Percentiles rank a stretch among this genome's conserved stretches.
These are phyloP conservation scores for Chalciporus piperatus DNA, from an alignment of 768 basidiomycete genomes.

Conservation along the genomic window DNA sequence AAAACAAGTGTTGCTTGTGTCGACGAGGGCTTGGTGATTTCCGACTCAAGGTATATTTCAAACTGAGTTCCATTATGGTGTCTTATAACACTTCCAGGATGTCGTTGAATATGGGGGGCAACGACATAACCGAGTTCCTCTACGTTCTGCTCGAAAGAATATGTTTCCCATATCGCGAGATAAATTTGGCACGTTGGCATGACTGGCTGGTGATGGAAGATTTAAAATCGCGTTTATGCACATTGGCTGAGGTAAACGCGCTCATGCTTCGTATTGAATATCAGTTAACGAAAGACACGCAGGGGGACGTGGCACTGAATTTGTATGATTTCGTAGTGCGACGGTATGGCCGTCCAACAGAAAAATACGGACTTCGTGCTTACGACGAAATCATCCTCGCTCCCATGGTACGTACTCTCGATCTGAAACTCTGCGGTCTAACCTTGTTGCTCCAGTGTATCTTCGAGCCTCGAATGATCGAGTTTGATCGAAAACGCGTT, in stretches of 20 bases:
- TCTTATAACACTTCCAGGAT: constrained; percentile 45
- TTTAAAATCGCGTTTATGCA: constrained; percentile 80
- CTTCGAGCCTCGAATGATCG: constrained; percentile 90
- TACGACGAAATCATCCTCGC: constrained; percentile 96
- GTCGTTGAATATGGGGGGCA: constrained; percentile 83
- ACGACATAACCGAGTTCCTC: constrained; percentile 92
- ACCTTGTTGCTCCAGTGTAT: constrained; percentile 56
- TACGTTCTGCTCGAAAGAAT: constrained; percentile 76
- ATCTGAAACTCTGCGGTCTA: neutral
- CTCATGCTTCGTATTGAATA: constrained; percentile 1
- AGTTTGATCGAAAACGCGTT: constrained; percentile 75
- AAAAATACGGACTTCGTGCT: constrained; percentile 86
- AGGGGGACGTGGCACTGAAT: constrained; percentile 90
- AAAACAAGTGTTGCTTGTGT: constrained; percentile 87
- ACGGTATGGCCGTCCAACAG: constrained; percentile 66
- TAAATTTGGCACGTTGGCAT: constrained; percentile 71
- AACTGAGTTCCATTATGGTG: constrained; percentile 1
- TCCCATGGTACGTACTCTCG: constrained; percentile 66
- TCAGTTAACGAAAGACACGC: constrained; percentile 9
- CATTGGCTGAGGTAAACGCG: constrained; percentile 74
- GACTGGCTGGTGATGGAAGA: constrained; percentile 94
- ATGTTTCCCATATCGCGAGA: constrained; percentile 83
- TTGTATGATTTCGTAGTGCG: constrained; percentile 89
- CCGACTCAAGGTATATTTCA: constrained; percentile 74
- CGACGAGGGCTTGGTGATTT: constrained; percentile 85